Evolutionary conservation across 2,329 filamentous ascomycete genomes (phyloP).

Genomic region (Paramyrothecium sp.): DNA sequence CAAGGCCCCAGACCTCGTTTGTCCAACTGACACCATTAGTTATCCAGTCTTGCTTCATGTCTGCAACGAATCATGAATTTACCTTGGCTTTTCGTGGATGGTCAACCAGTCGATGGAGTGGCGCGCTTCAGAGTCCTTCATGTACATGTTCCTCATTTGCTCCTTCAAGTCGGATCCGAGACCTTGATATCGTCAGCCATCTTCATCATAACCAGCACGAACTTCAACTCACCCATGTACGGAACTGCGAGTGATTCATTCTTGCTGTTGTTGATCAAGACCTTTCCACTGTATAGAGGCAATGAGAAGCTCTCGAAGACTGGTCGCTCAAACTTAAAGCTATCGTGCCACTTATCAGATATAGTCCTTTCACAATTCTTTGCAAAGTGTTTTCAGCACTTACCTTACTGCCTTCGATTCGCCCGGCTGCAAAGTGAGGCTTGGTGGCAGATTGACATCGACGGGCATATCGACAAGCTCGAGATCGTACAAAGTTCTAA

Average conservation of each 20-base stretch:
- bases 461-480: not conserved
- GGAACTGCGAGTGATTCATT: slow-evolving; percentile 28
- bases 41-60: not conserved
- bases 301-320: slow-evolving; percentile 7
- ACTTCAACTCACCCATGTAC: slow-evolving; percentile 13
- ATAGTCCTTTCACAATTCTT: not conserved
- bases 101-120: too few species aligned
- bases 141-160: not conserved
- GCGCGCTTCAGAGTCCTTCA: not conserved
- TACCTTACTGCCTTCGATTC: not conserved
- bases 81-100: too few species aligned
- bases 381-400: not conserved
- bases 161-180: slow-evolving; percentile 11
- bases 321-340: not conserved
- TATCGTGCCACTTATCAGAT: not conserved
- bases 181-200: not conserved
- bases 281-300: slow-evolving; percentile 33
- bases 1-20: not conserved
- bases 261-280: slow-evolving; percentile 24
- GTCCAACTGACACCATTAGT: not conserved
- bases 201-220: too few species aligned
- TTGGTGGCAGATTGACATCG: not conserved
- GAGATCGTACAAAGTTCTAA: not conserved
- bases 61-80: not conserved
- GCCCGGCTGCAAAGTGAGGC: not conserved